phyloP scores from a whole-genome alignment of 2,329 filamentous ascomycete genomes.

The Xylariaceae sp. region DNA sequence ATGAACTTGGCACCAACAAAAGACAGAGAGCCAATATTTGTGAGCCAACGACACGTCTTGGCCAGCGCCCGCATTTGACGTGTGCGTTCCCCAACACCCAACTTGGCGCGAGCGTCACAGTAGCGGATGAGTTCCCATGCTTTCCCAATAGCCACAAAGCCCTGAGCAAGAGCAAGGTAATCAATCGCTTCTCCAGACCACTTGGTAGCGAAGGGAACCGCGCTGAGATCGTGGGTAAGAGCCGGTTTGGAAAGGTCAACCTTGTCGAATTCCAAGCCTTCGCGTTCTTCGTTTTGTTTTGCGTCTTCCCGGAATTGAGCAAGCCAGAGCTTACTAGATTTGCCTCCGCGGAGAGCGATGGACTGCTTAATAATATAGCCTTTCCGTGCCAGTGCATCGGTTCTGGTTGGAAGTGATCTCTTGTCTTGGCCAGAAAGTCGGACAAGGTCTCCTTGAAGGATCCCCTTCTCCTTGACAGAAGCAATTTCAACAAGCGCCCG shows the following conservation, averaged over 20 bases:
- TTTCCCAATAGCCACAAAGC: slow-evolving; percentile 53
- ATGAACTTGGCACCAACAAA: slow-evolving; percentile 55
- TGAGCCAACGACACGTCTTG: slow-evolving; percentile 55
- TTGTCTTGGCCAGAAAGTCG: slow-evolving; percentile 59
- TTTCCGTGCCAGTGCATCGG: slow-evolving; percentile 55
- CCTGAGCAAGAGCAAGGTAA: slow-evolving; percentile 53
- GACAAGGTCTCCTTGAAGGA: slow-evolving; percentile 58
- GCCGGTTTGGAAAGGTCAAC: slow-evolving; percentile 40
- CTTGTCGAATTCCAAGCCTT: slow-evolving; percentile 33
- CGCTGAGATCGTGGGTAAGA: slow-evolving; percentile 45
- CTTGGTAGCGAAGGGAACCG: slow-evolving; percentile 51
- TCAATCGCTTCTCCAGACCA: slow-evolving; percentile 59
- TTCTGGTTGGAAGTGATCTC: slow-evolving; percentile 58
- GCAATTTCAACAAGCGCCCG: slow-evolving; percentile 55
- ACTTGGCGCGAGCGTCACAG: slow-evolving; percentile 54
- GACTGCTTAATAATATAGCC: slow-evolving; percentile 60
- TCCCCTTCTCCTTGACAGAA: slow-evolving; percentile 49
- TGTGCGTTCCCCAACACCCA: slow-evolving; percentile 50
- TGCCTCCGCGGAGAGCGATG: slow-evolving; percentile 53
- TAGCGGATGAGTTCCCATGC: slow-evolving; percentile 57
- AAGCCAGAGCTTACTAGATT: slow-evolving; percentile 61
- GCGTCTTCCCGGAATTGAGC: slow-evolving; percentile 46
- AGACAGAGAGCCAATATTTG: slow-evolving; percentile 50
- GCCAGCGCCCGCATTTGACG: slow-evolving; percentile 60
- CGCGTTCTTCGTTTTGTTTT: slow-evolving; percentile 39